Evolutionary conservation across 352 stramenopile species (phyloP).

Genomic region (Globisporangium parvum): DNA sequence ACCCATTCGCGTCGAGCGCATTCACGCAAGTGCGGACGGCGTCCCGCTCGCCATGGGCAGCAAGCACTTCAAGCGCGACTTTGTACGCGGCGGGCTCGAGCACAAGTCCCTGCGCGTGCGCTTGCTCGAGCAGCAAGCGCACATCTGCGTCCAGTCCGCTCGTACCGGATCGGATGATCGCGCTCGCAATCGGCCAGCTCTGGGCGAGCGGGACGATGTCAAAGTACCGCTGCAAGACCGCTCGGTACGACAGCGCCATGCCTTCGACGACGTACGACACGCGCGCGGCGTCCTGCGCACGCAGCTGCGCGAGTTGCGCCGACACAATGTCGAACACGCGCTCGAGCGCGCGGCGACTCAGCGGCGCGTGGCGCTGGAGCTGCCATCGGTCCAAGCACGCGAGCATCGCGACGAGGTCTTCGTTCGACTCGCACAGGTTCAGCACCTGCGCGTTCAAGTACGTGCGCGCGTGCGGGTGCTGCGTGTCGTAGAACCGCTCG

Average conservation of each 20-base stretch:
- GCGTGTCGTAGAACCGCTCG: conserved; percentile 52
- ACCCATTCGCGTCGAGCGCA: conserved; percentile 21
- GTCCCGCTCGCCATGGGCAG: conserved; percentile 17
- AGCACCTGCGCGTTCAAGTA: conserved; percentile 50
- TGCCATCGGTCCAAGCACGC: conserved; percentile 60
- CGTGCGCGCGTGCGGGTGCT: conserved; percentile 30
- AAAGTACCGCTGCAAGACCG: conserved; percentile 48
- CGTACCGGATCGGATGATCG: conserved; percentile 49
- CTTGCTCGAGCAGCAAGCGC: conserved; percentile 35
- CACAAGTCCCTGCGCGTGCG: conserved; percentile 21
- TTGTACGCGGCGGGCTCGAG: conserved; percentile 47
- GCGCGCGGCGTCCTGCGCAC: conserved; percentile 9
- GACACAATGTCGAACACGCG: conserved; percentile 59
- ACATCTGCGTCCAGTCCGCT: conserved; percentile 35
- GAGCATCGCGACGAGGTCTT: conserved; percentile 54
- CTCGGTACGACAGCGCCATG: conserved; percentile 45
- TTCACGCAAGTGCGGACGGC: conserved; percentile 25
- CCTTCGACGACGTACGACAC: conserved; percentile 32
- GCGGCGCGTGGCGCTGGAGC: conserved; percentile 20
- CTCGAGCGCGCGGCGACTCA: conserved; percentile 44
- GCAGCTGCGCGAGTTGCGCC: conserved; percentile 37
- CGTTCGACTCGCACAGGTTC: conserved; percentile 62
- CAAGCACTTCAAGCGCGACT: conserved; percentile 35
- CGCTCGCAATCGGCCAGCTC: conserved; percentile 41
- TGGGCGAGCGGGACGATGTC: conserved; percentile 40